phyloP scores from a whole-genome alignment of 1,284 basidiomycete genomes.

The Trichosporon inkin region DNA sequence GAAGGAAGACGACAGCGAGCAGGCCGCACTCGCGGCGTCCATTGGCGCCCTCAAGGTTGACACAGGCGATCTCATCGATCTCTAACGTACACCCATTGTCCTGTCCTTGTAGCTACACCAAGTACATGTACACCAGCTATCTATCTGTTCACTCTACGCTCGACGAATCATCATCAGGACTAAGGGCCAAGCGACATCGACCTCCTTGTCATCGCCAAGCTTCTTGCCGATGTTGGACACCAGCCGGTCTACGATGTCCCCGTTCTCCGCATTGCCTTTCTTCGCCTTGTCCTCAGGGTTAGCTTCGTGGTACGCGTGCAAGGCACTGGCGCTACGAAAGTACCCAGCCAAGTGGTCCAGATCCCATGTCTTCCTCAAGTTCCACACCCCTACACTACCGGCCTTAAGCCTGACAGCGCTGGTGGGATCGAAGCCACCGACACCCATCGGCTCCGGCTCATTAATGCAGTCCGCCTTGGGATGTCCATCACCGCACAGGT shows the following conservation, averaged over 20 bases:
- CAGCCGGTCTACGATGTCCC: conserved; percentile 64
- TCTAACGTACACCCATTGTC: not conserved
- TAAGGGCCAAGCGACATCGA: conserved; percentile 69
- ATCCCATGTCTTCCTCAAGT: conserved; percentile 61
- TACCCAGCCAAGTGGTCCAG: conserved; percentile 66
- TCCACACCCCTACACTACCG: conserved; percentile 51
- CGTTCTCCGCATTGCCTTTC: conserved; percentile 36
- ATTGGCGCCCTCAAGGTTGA: not conserved
- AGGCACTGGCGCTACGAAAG: conserved; percentile 65
- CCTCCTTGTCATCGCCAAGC: conserved; percentile 19
- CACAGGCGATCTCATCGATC: not conserved
- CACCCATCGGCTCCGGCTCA: conserved; percentile 4
- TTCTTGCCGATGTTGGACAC: conserved; percentile 55
- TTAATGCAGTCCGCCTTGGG: conserved; percentile 14
- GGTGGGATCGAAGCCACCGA: conserved; percentile 39
- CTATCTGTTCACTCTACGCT: not conserved
- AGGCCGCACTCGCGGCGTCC: not conserved
- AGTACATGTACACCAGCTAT: not conserved
- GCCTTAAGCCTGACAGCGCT: conserved; percentile 30
- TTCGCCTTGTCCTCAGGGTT: conserved; percentile 59
- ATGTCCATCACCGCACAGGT: conserved; percentile 48
- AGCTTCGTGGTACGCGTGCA: conserved; percentile 65
- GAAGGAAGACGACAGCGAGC: conserved; percentile 11
- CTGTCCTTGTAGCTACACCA: conserved; percentile 1
- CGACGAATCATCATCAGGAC: conserved; percentile 57